Base-by-base conservation (phyloP, 768 basidiomycete species). In the Phlebiopsis gigantea region DNA sequence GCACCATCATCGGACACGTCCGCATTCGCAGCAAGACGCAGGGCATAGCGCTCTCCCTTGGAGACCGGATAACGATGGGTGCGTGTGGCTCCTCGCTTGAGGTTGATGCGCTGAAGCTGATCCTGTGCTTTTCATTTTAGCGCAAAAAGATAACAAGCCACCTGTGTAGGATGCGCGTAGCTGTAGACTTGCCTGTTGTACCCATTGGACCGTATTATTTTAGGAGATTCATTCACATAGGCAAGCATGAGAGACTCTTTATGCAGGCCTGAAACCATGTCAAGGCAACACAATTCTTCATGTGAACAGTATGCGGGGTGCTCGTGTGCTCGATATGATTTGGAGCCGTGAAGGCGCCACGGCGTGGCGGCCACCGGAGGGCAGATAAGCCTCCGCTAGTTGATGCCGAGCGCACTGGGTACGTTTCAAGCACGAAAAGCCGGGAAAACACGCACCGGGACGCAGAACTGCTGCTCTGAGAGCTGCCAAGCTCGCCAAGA, bases 1-100 rank as follows among this genome's bases (percentile, higher is more conserved):
- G 93, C 0, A 80, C 78, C 5, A 87, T 98, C 56, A 86, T 86
- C 14, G 96, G 96, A 0, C 95, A 98, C 71, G 93, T 98, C 8
- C 84, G 96, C 51, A 98, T 98, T 67, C 83, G 96, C 57, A 93
- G 91, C 68, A 98, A 98, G 75, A 98, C 96, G 22, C 96, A 98
- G 70, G 96, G 96, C 53, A 98, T 98, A 59, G 96, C 96, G 1
- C 76, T 98, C 59, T 92, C 90, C 17, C 71, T 99, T 60, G 96
- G 93, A n/a, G 93, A 95, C 71, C 79, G 85, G 65, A 93, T 93
- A 65, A 92, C 81, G 9, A 76, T 80, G 70, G 79, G 80, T 81
- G 57, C 56, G 76, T 66, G 26, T 1, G 12, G 14, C n/a, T 10
- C 41, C 56, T n/a, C 46, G n/a, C 10, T 31, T 56, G 14, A 25